A percentile compares a stretch with the other conserved stretches of the same genome.
phyloP scores from a whole-genome alignment of 345 rosid genomes.

The Pseudoturritis turrita region DNA sequence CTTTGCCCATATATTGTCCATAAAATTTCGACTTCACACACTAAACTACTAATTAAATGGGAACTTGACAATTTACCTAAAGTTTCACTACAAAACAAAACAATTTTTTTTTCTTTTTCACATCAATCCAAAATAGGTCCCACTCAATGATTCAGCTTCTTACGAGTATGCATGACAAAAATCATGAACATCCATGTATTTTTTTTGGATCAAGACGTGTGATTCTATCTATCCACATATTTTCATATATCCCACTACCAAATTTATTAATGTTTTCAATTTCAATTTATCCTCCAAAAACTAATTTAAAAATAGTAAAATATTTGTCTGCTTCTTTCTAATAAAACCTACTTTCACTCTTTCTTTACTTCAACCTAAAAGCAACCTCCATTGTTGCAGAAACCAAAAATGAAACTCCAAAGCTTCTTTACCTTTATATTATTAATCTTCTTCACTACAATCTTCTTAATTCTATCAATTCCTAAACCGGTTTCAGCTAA shows the following conservation, averaged over 20 bases:
- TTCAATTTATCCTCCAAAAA: not conserved
- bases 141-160: conserved; percentile 4
- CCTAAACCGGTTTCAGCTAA: not conserved
- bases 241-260: not conserved
- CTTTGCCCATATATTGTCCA: no score
- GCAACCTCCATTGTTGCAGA: conserved; percentile 2
- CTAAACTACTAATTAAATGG: conserved; percentile 16
- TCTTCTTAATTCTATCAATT: not conserved
- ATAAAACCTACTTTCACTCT: not conserved
- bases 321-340: not conserved
- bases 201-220: conserved; percentile 2
- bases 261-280: not conserved
- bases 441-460: not conserved
- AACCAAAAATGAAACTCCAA: conserved; percentile 7
- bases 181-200: not conserved
- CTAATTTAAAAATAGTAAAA: not conserved
- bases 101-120: not conserved
- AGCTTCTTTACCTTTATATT: not conserved
- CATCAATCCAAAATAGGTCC: conserved; percentile 17
- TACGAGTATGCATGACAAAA: conserved; percentile 8
- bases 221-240: conserved; percentile 21
- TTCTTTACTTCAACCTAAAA: not conserved
- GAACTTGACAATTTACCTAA: not conserved
- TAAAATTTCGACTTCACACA: no score
- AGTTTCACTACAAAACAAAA: not conserved